Evolutionary conservation across 2,329 filamentous ascomycete genomes (phyloP).

Genomic region (Mollisia scopiformis): DNA sequence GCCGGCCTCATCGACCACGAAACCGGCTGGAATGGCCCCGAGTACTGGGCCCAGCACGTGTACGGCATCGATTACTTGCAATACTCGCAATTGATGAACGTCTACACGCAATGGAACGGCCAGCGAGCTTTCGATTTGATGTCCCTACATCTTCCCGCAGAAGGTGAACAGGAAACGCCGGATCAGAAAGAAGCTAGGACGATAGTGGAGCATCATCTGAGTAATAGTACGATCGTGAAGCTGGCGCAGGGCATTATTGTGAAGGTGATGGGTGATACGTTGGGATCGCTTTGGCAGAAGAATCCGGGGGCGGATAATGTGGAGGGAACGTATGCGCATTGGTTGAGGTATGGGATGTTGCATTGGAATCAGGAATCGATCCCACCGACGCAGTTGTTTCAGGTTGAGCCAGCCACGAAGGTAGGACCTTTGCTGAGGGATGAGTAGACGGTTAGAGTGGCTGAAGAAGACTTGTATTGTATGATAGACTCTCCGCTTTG

Average conservation of each 20-base stretch:
- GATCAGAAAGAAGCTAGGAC: conserved; percentile 52
- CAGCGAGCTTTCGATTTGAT: conserved; percentile 52
- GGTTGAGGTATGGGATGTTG: conserved; percentile 53
- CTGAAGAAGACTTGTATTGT: no score
- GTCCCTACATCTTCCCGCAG: conserved; percentile 43
- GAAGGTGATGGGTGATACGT: conserved; percentile 49
- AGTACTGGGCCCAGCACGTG: conserved; percentile 51
- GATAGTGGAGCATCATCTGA: conserved; percentile 55
- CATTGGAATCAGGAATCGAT: conserved; percentile 49
- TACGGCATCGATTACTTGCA: conserved; percentile 54
- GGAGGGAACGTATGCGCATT: conserved; percentile 55
- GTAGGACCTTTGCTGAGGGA: conserved; percentile 40
- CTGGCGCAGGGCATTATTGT: conserved; percentile 57
- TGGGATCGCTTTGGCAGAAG: conserved; percentile 56
- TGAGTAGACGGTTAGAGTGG: conserved; percentile 13
- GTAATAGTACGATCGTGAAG: conserved; percentile 56
- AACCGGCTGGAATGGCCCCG: conserved; percentile 56
- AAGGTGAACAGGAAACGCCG: conserved; percentile 43
- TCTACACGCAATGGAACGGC: conserved; percentile 54
- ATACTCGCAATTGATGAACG: conserved; percentile 55
- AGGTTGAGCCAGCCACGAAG: conserved; percentile 42
- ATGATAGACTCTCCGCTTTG: not conserved
- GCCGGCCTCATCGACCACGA: conserved; percentile 54
- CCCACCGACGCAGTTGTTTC: conserved; percentile 40
- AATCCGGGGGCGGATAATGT: conserved; percentile 51